These are phyloP conservation scores for Boletus tylopilopsis DNA, from an alignment of 768 basidiomycete genomes.

Conservation along the genomic window DNA sequence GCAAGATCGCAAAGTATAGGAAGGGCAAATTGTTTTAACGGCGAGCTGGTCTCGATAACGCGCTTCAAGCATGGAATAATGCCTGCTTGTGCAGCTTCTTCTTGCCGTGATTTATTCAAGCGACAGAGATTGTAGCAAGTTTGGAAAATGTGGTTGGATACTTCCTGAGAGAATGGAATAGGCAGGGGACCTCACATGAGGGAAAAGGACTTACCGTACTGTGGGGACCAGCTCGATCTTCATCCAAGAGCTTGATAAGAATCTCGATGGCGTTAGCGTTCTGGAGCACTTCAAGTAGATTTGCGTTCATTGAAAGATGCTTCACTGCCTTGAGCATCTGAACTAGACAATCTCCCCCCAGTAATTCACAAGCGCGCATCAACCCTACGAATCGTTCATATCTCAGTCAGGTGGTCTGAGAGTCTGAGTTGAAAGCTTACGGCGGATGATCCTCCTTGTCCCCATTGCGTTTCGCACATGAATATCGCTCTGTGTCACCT, in stretches of 20 bases:
- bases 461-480: constrained; percentile 92
- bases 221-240: constrained; percentile 73
- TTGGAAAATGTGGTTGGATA: constrained; percentile 96
- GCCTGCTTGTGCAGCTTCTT: constrained; percentile 95
- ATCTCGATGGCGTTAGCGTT: constrained; percentile 95
- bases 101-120: constrained; percentile 90
- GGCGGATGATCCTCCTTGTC: constrained; percentile 81
- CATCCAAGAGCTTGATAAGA: constrained; percentile 79
- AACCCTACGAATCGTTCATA: constrained; percentile 52
- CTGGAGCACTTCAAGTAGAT: constrained; percentile 87
- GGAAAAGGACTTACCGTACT: constrained; percentile 57
- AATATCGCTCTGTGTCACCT: constrained; percentile 93
- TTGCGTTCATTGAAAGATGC: constrained; percentile 92
- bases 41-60: constrained; percentile 85
- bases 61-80: constrained; percentile 89
- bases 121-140: constrained; percentile 96
- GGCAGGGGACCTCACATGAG: neutral
- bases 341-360: constrained; percentile 86
- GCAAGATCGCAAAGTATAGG: constrained; percentile 97
- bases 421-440: constrained; percentile 55
- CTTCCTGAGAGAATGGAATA: constrained; percentile 59
- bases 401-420: constrained; percentile 2
- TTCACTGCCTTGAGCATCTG: constrained; percentile 93
- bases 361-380: constrained; percentile 78
- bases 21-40: constrained; percentile 93